Conservation (phyloP, 2,329 filamentous ascomycete genomes). For the Westerdykella sp. region DNA sequence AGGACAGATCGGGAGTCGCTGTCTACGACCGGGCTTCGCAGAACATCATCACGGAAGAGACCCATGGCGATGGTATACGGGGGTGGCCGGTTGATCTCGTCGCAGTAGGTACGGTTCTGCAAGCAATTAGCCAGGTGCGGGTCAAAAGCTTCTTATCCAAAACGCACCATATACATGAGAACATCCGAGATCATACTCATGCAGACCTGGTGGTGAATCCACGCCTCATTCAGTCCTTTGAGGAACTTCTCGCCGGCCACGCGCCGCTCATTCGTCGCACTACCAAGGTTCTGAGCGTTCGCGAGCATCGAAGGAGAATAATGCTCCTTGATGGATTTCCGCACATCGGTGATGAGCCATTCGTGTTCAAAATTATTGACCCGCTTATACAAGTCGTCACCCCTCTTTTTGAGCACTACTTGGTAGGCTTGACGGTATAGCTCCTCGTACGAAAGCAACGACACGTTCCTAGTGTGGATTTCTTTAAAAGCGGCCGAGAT, state of each 20-base stretch:
- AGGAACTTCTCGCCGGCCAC: constrained; percentile 79
- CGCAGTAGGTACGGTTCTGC: constrained; percentile 72
- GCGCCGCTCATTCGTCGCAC: constrained; percentile 70
- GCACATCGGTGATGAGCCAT: constrained; percentile 72
- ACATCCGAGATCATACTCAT: constrained; percentile 98
- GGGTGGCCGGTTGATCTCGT: constrained; percentile 65
- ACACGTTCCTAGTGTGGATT: constrained; percentile 90
- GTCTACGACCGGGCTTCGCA: constrained; percentile 52
- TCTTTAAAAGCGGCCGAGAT: constrained; percentile 72
- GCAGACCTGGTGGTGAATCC: constrained; percentile 83
- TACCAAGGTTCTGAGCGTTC: constrained; percentile 40
- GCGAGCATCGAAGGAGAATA: constrained; percentile 64
- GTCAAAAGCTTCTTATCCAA: not conserved
- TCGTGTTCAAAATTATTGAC: constrained; percentile 75
- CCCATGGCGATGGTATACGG: constrained; percentile 83
- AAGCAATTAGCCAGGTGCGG: constrained; percentile 10
- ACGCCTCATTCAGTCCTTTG: constrained; percentile 66
- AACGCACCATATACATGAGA: constrained; percentile 79
- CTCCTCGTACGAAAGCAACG: constrained; percentile 85
- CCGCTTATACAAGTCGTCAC: constrained; percentile 69
- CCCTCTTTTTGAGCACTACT: constrained; percentile 83
- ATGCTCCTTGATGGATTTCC: constrained; percentile 62
- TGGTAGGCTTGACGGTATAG: constrained; percentile 92
- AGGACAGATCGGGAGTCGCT: constrained; percentile 52
- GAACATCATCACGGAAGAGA: constrained; percentile 79